phyloP scores from a whole-genome alignment of 345 rosid species.

The Syzygium grande region DNA sequence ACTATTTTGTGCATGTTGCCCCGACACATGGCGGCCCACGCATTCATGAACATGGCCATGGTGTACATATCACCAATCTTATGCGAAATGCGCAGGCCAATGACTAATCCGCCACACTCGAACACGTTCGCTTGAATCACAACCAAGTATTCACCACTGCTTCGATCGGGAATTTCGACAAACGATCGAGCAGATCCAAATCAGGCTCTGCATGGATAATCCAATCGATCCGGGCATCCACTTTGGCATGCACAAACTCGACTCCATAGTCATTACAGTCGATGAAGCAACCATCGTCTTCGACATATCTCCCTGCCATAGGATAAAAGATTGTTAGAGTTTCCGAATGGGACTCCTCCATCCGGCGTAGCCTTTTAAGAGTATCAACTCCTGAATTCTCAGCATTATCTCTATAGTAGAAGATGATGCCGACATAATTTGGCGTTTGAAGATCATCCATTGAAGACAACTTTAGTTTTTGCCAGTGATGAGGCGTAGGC shows the following conservation, averaged over 20 bases:
- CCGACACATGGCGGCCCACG: background rate
- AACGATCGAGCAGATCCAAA: background rate
- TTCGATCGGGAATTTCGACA: background rate
- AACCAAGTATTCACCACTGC: background rate
- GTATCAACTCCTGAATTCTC: background rate
- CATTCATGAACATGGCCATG: background rate
- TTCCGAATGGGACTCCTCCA: background rate
- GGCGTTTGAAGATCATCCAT: background rate
- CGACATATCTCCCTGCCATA: background rate
- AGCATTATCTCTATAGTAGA: background rate
- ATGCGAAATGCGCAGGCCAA: background rate
- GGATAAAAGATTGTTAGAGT: background rate
- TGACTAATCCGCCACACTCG: background rate
- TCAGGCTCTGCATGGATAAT: background rate
- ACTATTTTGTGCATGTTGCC: background rate
- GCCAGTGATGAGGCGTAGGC: background rate
- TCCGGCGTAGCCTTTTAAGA: background rate
- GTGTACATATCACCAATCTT: background rate
- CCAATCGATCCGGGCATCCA: background rate
- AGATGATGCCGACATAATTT: background rate
- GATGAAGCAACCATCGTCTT: background rate
- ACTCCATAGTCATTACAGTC: background rate
- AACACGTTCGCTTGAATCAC: background rate
- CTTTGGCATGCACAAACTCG: background rate
- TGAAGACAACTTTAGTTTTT: background rate